These are phyloP conservation scores for Penicillium daleae DNA, from an alignment of 495 filamentous ascomycete species.

Conservation along the genomic window DNA sequence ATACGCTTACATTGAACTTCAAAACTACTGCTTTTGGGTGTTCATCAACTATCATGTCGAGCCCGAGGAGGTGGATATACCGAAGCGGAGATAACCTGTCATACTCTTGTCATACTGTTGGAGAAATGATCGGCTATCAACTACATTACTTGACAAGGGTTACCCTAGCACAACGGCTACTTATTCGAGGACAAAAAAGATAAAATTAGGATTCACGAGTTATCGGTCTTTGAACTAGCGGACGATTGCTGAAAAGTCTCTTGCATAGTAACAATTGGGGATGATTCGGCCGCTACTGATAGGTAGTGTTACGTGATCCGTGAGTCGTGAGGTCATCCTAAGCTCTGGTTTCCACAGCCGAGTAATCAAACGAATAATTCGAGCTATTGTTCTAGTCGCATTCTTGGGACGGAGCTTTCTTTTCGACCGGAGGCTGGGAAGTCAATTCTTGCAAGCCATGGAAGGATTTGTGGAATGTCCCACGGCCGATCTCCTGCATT, in stretches of 20 bases:
- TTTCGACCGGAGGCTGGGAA: background rate
- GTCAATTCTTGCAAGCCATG: slow-evolving; percentile 6
- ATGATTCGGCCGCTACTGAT: background rate
- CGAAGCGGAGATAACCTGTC: background rate
- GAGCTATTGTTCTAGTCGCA: background rate
- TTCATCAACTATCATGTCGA: background rate
- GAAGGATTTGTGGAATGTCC: slow-evolving; percentile 3
- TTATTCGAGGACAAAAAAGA: background rate
- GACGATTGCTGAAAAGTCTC: background rate
- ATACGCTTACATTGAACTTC: background rate
- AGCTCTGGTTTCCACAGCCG: background rate
- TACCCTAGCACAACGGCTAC: background rate
- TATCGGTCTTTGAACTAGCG: background rate
- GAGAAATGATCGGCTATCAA: background rate
- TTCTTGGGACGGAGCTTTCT: background rate
- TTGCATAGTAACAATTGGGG: background rate
- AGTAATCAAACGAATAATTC: background rate
- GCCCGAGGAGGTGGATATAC: background rate
- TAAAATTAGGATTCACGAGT: background rate
- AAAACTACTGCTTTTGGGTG: background rate
- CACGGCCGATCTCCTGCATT: slow-evolving; percentile 6
- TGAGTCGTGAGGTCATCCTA: background rate
- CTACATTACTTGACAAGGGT: background rate
- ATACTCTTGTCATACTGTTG: background rate
- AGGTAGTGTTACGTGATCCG: background rate